Base-by-base conservation (phyloP, 2,329 filamentous ascomycete genomes). In the Fonsecaea pedrosoi region DNA sequence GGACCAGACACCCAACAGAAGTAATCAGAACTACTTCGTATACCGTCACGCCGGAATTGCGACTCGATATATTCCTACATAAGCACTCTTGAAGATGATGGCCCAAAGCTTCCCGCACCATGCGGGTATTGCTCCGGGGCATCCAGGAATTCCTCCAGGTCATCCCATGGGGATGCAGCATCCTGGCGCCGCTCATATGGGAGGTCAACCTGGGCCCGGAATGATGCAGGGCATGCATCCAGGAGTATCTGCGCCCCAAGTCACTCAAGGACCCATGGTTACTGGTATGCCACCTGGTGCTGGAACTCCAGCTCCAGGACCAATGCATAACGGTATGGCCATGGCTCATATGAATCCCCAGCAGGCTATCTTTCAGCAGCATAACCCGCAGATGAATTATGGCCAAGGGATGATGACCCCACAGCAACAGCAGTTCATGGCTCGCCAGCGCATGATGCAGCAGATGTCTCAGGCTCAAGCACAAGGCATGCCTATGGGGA, bases 221-320 rank as follows among this genome's bases (percentile, higher is more conserved):
- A 83, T 84, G 79, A 79, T 81, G 60, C 86, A 86, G 77, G 84
- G 82, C 73, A 87, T 89, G 82, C 85, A 87, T 72, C 85, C 84
- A 60, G 86, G 86, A 63, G 86, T 87, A 42, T 87, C 87, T 61
- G 85, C 82, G 30, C 85, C 86, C 58, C 85, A 87, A 69, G 86
- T 86, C 64, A 86, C 81, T 69, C 87, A 89, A 74, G 82, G 84
- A n/a, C 86, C 85, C 30, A 88, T 89, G 85, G 87, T 89, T 82
- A 81, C 74, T 40, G 86, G 84, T 59, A 88, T 89, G 86, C 86
- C 86, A 70, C 85, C 85, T 57, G 85, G 85, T 62, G 81, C 82
- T 66, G 82, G 83, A 66, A 84, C 82, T 37, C 81, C 82, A 69
- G 82, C 82, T 38, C 80, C 81, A 67, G 81, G 80, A 32, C 79